phyloP scores from a whole-genome alignment of 495 filamentous ascomycete species.

The Letharia columbiana region DNA sequence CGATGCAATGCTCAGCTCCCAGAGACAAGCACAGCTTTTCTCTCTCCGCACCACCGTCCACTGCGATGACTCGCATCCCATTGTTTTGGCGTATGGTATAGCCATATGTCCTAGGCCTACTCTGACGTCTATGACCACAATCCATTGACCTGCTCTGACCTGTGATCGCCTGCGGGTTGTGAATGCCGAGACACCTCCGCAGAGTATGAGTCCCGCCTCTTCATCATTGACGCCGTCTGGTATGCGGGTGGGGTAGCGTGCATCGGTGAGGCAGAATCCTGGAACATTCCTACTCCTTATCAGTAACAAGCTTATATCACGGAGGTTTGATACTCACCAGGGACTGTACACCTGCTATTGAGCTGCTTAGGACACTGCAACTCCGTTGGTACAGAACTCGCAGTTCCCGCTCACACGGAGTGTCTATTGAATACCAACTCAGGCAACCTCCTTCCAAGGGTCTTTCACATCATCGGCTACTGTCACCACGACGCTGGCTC shows the following conservation, averaged over 20 bases:
- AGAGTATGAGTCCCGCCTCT: slow-evolving; percentile 44
- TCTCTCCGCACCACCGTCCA: neutral
- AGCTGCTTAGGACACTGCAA: slow-evolving; percentile 1
- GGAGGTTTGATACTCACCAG: neutral
- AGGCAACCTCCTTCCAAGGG: neutral
- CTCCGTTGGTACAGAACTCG: slow-evolving; percentile 6
- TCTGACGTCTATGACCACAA: slow-evolving; percentile 48
- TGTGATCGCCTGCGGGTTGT: slow-evolving; percentile 37
- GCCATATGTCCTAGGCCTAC: slow-evolving; percentile 58
- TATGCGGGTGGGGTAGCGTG: slow-evolving; percentile 27
- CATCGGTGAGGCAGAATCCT: slow-evolving; percentile 6
- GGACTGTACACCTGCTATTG: neutral
- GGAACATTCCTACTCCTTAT: slow-evolving; percentile 2
- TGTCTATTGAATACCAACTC: slow-evolving; percentile 3
- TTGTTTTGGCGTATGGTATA: slow-evolving; percentile 45
- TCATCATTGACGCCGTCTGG: slow-evolving; percentile 42
- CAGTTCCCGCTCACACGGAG: slow-evolving; percentile 3
- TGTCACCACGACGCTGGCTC: slow-evolving; percentile 1
- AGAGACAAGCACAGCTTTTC: slow-evolving; percentile 3
- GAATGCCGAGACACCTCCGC: slow-evolving; percentile 47
- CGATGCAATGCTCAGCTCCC: slow-evolving; percentile 7
- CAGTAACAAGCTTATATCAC: neutral
- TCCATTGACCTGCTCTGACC: slow-evolving; percentile 39
- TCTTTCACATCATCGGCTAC: neutral
- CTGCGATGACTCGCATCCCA: slow-evolving; percentile 6